A percentile compares a stretch with the other conserved stretches of the same genome.
Conservation (phyloP, 352 stramenopile genomes). For the Pythium utonaiense region DNA sequence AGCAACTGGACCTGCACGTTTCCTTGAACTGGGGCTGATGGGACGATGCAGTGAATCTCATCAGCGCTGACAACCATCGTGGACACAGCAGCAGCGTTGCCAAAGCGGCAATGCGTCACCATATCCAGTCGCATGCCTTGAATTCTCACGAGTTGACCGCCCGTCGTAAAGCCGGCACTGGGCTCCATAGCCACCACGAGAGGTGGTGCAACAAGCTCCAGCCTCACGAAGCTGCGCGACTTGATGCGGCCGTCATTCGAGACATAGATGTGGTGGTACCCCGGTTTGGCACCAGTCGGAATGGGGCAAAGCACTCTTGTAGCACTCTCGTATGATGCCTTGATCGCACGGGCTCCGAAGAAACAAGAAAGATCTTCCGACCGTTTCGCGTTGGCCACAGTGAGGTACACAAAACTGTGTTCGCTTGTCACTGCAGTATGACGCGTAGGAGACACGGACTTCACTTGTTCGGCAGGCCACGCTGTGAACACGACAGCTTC, state of each 20-base stretch:
- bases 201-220: constrained; percentile 53
- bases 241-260: constrained; percentile 50
- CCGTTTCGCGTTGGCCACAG: constrained; percentile 32
- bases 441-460: constrained; percentile 27
- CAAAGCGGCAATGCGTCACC: constrained; percentile 77
- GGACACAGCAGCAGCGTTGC: constrained; percentile 17
- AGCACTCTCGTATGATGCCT: constrained; percentile 31
- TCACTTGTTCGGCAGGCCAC: constrained; percentile 38
- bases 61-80: constrained; percentile 18
- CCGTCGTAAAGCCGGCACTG: constrained; percentile 24
- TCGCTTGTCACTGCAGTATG: constrained; percentile 32
- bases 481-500: constrained; percentile 29
- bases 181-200: constrained; percentile 37
- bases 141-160: constrained; percentile 43
- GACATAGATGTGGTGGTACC: constrained; percentile 32
- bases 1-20: constrained; percentile 43
- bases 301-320: constrained; percentile 35
- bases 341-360: constrained; percentile 32
- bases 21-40: constrained; percentile 19
- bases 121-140: constrained; percentile 43
- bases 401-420: constrained; percentile 29
- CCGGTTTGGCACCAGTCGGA: constrained; percentile 24
- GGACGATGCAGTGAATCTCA: constrained; percentile 23
- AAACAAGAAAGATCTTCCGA: constrained; percentile 49
- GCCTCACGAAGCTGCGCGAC: constrained; percentile 31